Evolutionary conservation across 2,329 filamentous ascomycete species (phyloP).

Genomic region (Eutypella sp.): DNA sequence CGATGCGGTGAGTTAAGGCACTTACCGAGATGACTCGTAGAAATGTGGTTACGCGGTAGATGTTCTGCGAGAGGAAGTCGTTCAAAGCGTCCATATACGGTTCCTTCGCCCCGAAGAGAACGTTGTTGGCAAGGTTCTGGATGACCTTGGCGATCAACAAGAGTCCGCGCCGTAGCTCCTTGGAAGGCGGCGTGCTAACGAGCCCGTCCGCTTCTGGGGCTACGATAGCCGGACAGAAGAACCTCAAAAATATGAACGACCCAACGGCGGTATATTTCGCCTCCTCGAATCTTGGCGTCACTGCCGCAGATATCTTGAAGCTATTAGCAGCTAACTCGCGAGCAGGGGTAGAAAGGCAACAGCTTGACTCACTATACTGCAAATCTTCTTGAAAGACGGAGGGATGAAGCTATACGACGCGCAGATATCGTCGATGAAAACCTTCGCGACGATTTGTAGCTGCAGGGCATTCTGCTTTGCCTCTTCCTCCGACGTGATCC

Average conservation of each 20-base stretch:
- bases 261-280: constrained; percentile 69
- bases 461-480: constrained; percentile 62
- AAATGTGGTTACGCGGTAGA: constrained; percentile 63
- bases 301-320: constrained; percentile 54
- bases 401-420: constrained; percentile 58
- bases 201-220: constrained; percentile 64
- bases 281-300: constrained; percentile 59
- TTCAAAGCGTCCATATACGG: constrained; percentile 69
- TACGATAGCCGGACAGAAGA: constrained; percentile 69
- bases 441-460: constrained; percentile 61
- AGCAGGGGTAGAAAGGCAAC: background rate
- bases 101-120: constrained; percentile 66
- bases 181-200: constrained; percentile 56
- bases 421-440: constrained; percentile 68
- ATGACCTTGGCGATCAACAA: constrained; percentile 67
- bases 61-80: constrained; percentile 63
- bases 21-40: constrained; percentile 62
- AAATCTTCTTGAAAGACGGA: constrained; percentile 60
- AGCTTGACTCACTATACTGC: constrained; percentile 52
- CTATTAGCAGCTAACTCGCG: constrained; percentile 7
- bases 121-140: constrained; percentile 68
- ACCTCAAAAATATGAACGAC: constrained; percentile 66
- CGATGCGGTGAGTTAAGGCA: constrained; percentile 1
- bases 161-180: constrained; percentile 64
- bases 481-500: constrained; percentile 56